Percentiles rank a stretch among this genome's conserved stretches.
These are phyloP conservation scores for Camellia oleifera DNA, from an alignment of 179 eudicot species.

Conservation along the genomic window DNA sequence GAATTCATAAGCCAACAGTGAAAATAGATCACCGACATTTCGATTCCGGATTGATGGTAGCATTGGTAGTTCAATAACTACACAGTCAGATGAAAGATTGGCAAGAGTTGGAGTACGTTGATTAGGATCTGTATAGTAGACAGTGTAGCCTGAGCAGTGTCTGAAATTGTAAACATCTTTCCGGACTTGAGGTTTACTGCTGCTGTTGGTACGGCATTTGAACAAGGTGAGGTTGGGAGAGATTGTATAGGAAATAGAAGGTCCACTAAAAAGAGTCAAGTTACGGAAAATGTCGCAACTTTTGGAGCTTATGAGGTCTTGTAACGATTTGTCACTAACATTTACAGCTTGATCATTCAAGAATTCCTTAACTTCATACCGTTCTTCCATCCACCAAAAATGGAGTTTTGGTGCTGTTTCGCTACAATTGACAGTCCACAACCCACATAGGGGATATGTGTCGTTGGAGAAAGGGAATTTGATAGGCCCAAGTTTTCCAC, in stretches of 20 bases:
- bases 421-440: background rate
- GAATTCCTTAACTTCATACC: background rate
- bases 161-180: background rate
- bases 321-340: background rate
- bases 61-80: background rate
- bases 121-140: background rate
- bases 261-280: no score
- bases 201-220: background rate
- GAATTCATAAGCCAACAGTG: constrained; percentile 1
- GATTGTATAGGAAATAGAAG: background rate
- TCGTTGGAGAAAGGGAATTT: background rate
- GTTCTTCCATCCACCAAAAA: rapidly evolving
- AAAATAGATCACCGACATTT: background rate
- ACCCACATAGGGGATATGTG: background rate
- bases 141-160: background rate
- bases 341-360: background rate
- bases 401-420: background rate
- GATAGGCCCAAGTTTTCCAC: constrained; percentile 1
- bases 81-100: background rate
- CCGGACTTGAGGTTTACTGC: background rate
- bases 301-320: background rate
- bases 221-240: background rate
- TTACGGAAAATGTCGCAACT: background rate
- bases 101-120: no score
- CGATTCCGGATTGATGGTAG: background rate